Conservation (phyloP, 2,329 filamentous ascomycete species). For the Aspergillus uvarum region DNA sequence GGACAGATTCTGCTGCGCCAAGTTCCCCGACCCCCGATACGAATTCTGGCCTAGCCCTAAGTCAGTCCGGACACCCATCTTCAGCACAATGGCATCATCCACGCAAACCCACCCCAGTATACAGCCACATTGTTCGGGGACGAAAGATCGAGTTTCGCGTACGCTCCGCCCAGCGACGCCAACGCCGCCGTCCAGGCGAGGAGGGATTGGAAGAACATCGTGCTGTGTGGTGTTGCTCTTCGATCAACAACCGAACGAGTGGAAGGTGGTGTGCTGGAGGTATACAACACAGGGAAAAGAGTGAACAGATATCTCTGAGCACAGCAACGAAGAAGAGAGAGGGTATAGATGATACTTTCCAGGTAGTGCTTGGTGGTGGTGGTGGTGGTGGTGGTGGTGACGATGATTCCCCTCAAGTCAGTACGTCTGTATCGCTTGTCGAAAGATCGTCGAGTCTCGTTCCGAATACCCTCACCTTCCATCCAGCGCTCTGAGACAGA, state of each 20-base stretch:
- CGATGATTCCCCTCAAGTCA: neutral
- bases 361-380: too few relatives aligned
- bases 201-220: constrained; percentile 28
- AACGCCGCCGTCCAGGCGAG: constrained; percentile 30
- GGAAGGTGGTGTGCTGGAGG: too few relatives aligned
- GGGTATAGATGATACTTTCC: neutral
- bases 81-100: too few relatives aligned
- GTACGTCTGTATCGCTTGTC: neutral
- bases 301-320: neutral
- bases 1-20: constrained; percentile 56
- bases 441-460: too few relatives aligned
- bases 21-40: constrained; percentile 44
- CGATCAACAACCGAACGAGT: neutral
- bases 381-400: neutral
- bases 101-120: constrained; percentile 64
- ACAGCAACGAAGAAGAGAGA: neutral
- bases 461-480: neutral
- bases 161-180: constrained; percentile 31
- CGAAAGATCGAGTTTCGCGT: constrained; percentile 47
- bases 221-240: constrained; percentile 14
- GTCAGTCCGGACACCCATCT: neutral
- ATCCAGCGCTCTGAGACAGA: too few relatives aligned
- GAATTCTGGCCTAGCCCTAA: constrained; percentile 59
- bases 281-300: too few relatives aligned
- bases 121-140: constrained; percentile 58